A percentile compares a stretch with the other conserved stretches of the same genome.
Evolutionary conservation across 2,329 filamentous ascomycete species (phyloP).

Genomic region (Fusarium drepaniforme): DNA sequence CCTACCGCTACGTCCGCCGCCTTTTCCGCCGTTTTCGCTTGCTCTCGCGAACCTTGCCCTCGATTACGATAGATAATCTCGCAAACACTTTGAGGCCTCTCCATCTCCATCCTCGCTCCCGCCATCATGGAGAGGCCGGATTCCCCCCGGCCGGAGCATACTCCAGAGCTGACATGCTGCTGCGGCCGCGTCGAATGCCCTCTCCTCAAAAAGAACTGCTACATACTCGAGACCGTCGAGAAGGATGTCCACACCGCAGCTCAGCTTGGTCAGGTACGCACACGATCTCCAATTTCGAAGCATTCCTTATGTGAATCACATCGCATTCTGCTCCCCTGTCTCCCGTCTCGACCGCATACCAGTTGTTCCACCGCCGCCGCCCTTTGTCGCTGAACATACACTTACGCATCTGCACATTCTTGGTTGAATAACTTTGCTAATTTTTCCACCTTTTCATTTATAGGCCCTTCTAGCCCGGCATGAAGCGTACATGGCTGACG

Average conservation of each 20-base stretch:
- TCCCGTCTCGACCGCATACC: conserved; percentile 39
- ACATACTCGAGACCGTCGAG: conserved; percentile 83
- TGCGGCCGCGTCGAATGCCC: conserved; percentile 86
- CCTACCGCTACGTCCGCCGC: conserved; percentile 18
- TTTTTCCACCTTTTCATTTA: conserved; percentile 63
- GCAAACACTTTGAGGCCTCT: conserved; percentile 29
- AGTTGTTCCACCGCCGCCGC: conserved; percentile 7
- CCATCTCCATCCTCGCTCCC: conserved; percentile 31
- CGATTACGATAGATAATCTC: conserved; percentile 34
- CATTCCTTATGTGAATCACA: conserved; percentile 39
- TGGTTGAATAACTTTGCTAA: conserved; percentile 67
- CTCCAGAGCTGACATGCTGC: conserved; percentile 75
- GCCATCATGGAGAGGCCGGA: conserved; percentile 44
- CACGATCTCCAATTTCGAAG: conserved; percentile 44
- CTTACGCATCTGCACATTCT: conserved; percentile 23
- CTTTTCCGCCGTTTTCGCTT: conserved; percentile 14
- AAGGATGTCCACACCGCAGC: conserved; percentile 90
- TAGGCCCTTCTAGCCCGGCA: conserved; percentile 93
- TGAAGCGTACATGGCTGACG: conserved; percentile 94
- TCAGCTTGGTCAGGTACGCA: conserved; percentile 89
- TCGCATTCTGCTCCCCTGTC: conserved; percentile 4
- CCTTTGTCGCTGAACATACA: conserved; percentile 8
- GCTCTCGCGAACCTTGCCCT: conserved; percentile 13
- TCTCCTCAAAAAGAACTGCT: conserved; percentile 84
- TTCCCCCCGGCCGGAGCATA: conserved; percentile 34